A percentile compares a stretch with the other conserved stretches of the same genome.
These are phyloP conservation scores for Leucosporidium yakuticum DNA, from an alignment of 768 basidiomycete genomes.

Conservation along the genomic window DNA sequence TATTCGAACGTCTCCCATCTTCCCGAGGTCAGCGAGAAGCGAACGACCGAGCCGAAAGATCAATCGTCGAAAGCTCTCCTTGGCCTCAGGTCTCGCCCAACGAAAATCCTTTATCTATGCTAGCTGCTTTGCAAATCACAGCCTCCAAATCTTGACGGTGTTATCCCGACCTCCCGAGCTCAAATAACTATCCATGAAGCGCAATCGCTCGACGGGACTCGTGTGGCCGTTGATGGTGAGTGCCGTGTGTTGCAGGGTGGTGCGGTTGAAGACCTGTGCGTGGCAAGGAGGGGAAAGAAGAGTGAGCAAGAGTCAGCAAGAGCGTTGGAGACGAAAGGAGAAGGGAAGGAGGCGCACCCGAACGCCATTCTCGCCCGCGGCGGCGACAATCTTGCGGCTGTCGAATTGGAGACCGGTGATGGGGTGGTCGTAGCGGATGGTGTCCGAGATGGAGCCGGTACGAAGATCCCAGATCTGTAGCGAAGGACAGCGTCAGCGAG, in stretches of 20 bases:
- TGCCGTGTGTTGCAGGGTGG: constrained; percentile 78
- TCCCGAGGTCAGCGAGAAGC: not conserved
- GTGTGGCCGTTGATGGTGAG: constrained; percentile 88
- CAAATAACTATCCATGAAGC: constrained; percentile 95
- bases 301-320: not conserved
- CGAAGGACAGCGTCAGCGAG: not conserved
- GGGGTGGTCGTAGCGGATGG: constrained; percentile 80
- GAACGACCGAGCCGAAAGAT: not conserved
- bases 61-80: too few relatives aligned
- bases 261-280: constrained; percentile 83
- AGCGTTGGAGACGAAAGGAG: not conserved
- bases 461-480: constrained; percentile 91
- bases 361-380: constrained; percentile 85
- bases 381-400: constrained; percentile 83
- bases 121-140: not conserved
- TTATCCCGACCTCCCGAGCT: constrained; percentile 78
- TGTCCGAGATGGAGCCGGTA: constrained; percentile 78
- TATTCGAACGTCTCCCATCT: too few relatives aligned
- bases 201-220: constrained; percentile 73
- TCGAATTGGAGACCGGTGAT: constrained; percentile 93
- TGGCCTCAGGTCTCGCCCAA: too few relatives aligned
- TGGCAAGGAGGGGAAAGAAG: too few relatives aligned
- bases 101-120: not conserved
- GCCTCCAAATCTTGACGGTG: constrained; percentile 33
- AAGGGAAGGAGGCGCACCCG: constrained; percentile 54